Percentiles rank a stretch among this genome's conserved stretches.
These are phyloP conservation scores for Acephala macrosclerotiorum DNA, from an alignment of 2,329 filamentous ascomycete genomes.

Conservation along the genomic window DNA sequence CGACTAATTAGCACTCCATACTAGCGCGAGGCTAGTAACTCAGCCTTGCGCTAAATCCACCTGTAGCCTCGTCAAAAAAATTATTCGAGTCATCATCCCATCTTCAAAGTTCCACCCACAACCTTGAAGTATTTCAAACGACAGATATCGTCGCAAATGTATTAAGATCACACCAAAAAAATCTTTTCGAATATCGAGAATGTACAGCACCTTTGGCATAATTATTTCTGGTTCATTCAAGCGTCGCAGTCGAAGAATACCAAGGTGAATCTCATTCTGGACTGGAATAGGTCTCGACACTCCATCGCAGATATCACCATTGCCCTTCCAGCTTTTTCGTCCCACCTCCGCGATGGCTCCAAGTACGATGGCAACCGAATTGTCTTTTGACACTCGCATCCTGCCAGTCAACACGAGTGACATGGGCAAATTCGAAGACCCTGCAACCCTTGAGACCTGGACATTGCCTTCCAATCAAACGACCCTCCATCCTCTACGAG, in stretches of 20 bases:
- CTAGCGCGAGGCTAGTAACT: not conserved
- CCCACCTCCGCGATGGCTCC: conserved; percentile 34
- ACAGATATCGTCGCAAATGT: conserved; percentile 15
- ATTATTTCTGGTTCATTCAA: conserved; percentile 34
- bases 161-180: not conserved
- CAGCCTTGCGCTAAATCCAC: not conserved
- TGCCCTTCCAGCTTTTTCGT: not conserved
- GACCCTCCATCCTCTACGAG: conserved; percentile 31
- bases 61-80: not conserved
- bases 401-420: conserved; percentile 31
- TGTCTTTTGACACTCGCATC: conserved; percentile 35
- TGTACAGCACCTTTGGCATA: conserved; percentile 32
- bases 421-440: conserved; percentile 38
- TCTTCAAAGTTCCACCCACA: not conserved
- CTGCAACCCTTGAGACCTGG: conserved; percentile 39
- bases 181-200: conserved; percentile 29
- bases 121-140: not conserved
- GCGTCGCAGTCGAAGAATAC: conserved; percentile 42
- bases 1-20: not conserved
- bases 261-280: conserved; percentile 33
- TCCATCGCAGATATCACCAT: conserved; percentile 21
- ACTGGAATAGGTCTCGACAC: conserved; percentile 25
- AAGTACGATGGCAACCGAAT: conserved; percentile 22
- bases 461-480: conserved; percentile 30
- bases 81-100: conserved; percentile 4